Evolutionary conservation across 306 rosid genomes (phyloP).

Genomic region (Boehmeria nivea): DNA sequence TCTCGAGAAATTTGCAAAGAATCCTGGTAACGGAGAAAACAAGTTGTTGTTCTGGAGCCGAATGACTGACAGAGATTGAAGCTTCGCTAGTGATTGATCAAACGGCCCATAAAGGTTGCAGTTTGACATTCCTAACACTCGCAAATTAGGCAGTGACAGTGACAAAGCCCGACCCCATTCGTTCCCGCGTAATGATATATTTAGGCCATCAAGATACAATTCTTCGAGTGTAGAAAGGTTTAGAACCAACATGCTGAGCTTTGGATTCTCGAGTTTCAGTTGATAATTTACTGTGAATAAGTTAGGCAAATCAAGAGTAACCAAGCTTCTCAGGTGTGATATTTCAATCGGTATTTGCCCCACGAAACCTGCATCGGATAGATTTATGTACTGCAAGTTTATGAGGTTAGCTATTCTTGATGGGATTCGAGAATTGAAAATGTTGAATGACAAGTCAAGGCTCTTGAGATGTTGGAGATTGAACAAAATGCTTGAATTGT

Average conservation of each 20-base stretch:
- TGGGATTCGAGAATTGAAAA: slow-evolving; percentile 18
- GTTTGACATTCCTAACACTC: slow-evolving; percentile 10
- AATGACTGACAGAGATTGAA: slow-evolving; percentile 18
- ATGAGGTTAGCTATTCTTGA: not conserved
- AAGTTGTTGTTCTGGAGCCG: not conserved
- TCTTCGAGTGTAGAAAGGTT: slow-evolving; percentile 27
- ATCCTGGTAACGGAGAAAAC: slow-evolving; percentile 13
- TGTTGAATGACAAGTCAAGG: slow-evolving; percentile 24
- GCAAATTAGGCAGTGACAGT: slow-evolving; percentile 22
- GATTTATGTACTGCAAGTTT: slow-evolving; percentile 15
- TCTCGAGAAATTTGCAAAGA: slow-evolving; percentile 13
- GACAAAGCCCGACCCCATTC: slow-evolving; percentile 41
- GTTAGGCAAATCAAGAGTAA: slow-evolving; percentile 27
- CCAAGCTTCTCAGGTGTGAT: slow-evolving; percentile 14
- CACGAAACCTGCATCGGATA: slow-evolving; percentile 15
- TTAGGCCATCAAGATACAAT: slow-evolving; percentile 43
- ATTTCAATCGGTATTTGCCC: slow-evolving; percentile 28
- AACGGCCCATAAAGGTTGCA: slow-evolving; percentile 19
- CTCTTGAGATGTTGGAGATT: slow-evolving; percentile 2
- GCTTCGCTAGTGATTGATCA: slow-evolving; percentile 7
- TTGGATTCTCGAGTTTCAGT: slow-evolving; percentile 15
- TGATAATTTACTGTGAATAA: rapidly evolving
- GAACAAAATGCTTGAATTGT: slow-evolving; percentile 4
- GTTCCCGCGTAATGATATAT: slow-evolving; percentile 24
- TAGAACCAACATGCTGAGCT: not conserved